phyloP scores from a whole-genome alignment of 75 land plant species.

The Pinus albicaulis region DNA sequence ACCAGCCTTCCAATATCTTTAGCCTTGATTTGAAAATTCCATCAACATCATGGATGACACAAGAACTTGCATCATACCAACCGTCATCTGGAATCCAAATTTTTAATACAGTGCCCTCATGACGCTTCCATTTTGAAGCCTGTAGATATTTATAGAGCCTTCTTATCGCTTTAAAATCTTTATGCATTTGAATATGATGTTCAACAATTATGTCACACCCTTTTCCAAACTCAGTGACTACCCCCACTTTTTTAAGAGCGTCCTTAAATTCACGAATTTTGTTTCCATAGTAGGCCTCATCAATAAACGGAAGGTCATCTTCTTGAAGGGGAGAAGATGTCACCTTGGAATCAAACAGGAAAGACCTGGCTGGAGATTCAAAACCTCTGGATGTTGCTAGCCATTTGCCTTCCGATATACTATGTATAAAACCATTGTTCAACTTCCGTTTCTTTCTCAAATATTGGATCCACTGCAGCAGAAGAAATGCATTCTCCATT shows the following conservation, averaged over 20 bases:
- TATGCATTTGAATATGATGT: not conserved
- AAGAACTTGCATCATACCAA: slow-evolving; percentile 26
- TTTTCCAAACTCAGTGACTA: slow-evolving; percentile 34
- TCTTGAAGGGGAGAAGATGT: slow-evolving; percentile 22
- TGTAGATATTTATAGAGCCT: slow-evolving; percentile 34
- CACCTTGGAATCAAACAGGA: slow-evolving; percentile 18
- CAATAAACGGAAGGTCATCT: slow-evolving; percentile 37
- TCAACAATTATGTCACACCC: slow-evolving; percentile 40
- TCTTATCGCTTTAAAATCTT: slow-evolving; percentile 15
- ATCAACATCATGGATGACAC: slow-evolving; percentile 35
- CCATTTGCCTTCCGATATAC: slow-evolving; percentile 44
- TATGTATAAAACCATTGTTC: slow-evolving; percentile 20
- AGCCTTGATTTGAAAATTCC: slow-evolving; percentile 27
- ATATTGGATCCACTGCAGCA: slow-evolving; percentile 37
- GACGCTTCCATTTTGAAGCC: slow-evolving; percentile 20
- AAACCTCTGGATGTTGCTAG: slow-evolving; percentile 25
- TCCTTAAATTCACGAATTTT: slow-evolving; percentile 17
- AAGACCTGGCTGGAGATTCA: slow-evolving; percentile 31
- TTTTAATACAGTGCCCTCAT: not conserved
- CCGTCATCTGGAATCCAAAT: slow-evolving; percentile 52
- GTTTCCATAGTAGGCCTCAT: slow-evolving; percentile 30
- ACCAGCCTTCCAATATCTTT: slow-evolving; percentile 32
- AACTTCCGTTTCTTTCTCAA: not conserved
- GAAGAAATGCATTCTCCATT: slow-evolving; percentile 29
- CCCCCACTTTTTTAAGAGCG: slow-evolving; percentile 35